Evolutionary conservation across 495 filamentous ascomycete genomes (phyloP), one percentile per base, ranked within the genome.

Genomic region (Neurospora cerealis): DNA sequence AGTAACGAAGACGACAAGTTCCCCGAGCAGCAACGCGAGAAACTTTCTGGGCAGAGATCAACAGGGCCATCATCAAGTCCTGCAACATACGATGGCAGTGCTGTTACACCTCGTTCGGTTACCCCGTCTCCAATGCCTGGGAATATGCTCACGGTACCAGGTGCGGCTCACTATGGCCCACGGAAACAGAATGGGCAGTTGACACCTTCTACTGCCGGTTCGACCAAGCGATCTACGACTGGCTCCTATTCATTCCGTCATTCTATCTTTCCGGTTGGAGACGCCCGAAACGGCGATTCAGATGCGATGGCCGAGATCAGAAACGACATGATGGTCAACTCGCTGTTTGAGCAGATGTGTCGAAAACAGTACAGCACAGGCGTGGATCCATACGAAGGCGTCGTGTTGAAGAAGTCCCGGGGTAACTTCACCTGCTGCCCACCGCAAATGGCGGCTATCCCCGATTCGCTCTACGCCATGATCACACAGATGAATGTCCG

Each of bases 281-380:
- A 88, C 71, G 81, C 85, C 69, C 80, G 86, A 73, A 87, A 85
- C 71, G 6, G 44, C 44, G 76, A 80, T 46, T 21, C 62, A 19
- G 83, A 85, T 42, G 81, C 81, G 40, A 77, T 90, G 36, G 75
- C 80, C 48, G 84, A 89, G 69, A 86, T 90, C 75, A 88, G 88
- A 77, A 80, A 76, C 72, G 86, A 89, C 77, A 85, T 91, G 71
- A 87, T 89, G 83, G 87, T 88, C 74, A 87, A 87, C 71, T 90
- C 86, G 83, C 80, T 91, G n/a, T 85, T 88, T 75, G 85, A 89
- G 72, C 85, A 88, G 75, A 89, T 90, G 74, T 76, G 86, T 72
- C 87, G 89, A 75, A 84, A 81, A 71, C 81, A 89, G 73, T 91
- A 90, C 86, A 84, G 85, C 0, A 83, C 82, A n/a, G 86, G 86